Evolutionary conservation across 768 basidiomycete species (phyloP).

Genomic region (Calocera viscosa): DNA sequence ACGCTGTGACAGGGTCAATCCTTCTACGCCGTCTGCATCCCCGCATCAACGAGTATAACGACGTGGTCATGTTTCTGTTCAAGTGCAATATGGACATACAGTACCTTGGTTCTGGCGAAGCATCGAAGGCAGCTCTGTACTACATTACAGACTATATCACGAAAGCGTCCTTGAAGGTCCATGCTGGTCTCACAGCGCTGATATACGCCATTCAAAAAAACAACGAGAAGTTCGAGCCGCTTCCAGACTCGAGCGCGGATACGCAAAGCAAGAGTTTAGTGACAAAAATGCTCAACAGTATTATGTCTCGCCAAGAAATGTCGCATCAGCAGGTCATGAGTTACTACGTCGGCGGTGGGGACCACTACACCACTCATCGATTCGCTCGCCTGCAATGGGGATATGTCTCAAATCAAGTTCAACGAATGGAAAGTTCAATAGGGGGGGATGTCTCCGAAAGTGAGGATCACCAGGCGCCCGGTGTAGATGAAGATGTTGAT

Average conservation of each 20-base stretch:
- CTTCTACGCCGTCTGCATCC: slow-evolving; percentile 29
- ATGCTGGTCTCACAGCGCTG: slow-evolving; percentile 32
- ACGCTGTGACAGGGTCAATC: slow-evolving; percentile 20
- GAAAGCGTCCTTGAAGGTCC: slow-evolving; percentile 32
- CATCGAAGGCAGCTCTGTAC: slow-evolving; percentile 34
- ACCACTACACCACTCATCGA: slow-evolving; percentile 31
- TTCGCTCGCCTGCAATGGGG: slow-evolving; percentile 31
- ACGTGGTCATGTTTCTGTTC: slow-evolving; percentile 28
- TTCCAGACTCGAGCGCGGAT: slow-evolving; percentile 16
- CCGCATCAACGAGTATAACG: slow-evolving; percentile 36
- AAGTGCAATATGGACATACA: slow-evolving; percentile 40
- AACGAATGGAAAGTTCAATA: slow-evolving; percentile 19
- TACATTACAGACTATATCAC: slow-evolving; percentile 43
- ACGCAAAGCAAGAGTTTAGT: slow-evolving; percentile 27
- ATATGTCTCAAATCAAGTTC: slow-evolving; percentile 23
- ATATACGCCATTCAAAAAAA: slow-evolving; percentile 27
- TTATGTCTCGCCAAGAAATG: slow-evolving; percentile 33
- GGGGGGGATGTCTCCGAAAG: background rate
- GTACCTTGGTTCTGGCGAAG: slow-evolving; percentile 32
- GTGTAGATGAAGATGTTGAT: background rate
- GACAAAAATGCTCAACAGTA: slow-evolving; percentile 29
- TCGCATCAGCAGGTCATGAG: slow-evolving; percentile 31
- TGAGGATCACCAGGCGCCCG: slow-evolving; percentile 4
- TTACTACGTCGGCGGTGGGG: slow-evolving; percentile 27
- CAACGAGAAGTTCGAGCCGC: slow-evolving; percentile 19